Percentiles rank a stretch among this genome's conserved stretches.
These are phyloP conservation scores for Tolypocladium endophyticum DNA, from an alignment of 2,329 filamentous ascomycete genomes.

Conservation along the genomic window DNA sequence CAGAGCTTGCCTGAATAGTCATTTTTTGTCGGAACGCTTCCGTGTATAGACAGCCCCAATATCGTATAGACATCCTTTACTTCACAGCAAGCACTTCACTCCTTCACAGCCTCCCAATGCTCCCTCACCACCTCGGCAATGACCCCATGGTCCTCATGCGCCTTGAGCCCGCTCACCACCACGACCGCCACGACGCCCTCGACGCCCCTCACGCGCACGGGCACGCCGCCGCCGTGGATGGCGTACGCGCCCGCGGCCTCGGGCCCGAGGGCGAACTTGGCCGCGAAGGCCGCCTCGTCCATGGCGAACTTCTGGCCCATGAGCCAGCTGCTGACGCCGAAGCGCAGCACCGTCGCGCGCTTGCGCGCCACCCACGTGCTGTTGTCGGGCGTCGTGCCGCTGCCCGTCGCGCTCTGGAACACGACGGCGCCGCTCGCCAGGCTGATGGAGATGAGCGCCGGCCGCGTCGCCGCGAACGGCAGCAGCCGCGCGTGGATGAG, in stretches of 20 bases:
- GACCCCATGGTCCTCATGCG: constrained; percentile 67
- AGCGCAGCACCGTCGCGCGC: constrained; percentile 60
- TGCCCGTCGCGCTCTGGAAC: constrained; percentile 59
- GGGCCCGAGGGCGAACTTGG: constrained; percentile 51
- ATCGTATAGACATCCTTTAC: not conserved
- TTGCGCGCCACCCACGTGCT: constrained; percentile 63
- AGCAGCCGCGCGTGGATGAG: constrained; percentile 54
- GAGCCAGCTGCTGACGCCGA: constrained; percentile 59
- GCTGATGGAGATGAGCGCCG: constrained; percentile 53
- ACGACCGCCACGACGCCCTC: constrained; percentile 68
- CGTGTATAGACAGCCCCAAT: not conserved
- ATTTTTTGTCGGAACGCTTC: no score
- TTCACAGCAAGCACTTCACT: not conserved
- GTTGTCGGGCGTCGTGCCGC: constrained; percentile 61
- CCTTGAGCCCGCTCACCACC: constrained; percentile 65
- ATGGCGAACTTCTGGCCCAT: constrained; percentile 57
- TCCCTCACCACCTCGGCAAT: constrained; percentile 59
- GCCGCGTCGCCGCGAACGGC: constrained; percentile 28
- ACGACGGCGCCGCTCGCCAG: constrained; percentile 47
- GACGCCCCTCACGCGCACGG: constrained; percentile 60
- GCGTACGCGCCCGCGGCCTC: constrained; percentile 53
- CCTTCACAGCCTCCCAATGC: constrained; percentile 22
- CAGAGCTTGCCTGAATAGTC: not conserved
- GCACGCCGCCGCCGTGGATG: constrained; percentile 68
- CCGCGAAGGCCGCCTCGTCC: constrained; percentile 53